These are phyloP conservation scores for Tremellales sp. DNA, from an alignment of 1,284 basidiomycete species.

Conservation along the genomic window DNA sequence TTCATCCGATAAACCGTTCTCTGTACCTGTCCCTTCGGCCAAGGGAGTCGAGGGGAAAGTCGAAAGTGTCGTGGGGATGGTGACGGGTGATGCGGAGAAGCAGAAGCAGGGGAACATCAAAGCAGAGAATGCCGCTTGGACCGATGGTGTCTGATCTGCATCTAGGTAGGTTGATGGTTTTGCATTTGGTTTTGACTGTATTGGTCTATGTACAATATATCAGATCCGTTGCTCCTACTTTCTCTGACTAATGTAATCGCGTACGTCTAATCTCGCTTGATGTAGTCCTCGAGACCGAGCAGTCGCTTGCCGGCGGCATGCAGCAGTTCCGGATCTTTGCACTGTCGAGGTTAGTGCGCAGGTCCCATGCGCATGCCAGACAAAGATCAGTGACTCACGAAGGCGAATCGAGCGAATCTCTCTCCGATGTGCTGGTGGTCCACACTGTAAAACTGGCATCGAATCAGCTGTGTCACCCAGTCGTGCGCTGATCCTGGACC, in stretches of 20 bases:
- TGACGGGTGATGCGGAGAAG: constrained; percentile 37
- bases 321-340: constrained; percentile 83
- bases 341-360: too few relatives aligned
- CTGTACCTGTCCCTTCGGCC: constrained; percentile 24
- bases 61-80: constrained; percentile 43
- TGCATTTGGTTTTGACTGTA: background rate
- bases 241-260: too few relatives aligned
- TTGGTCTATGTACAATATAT: background rate
- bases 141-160: too few relatives aligned
- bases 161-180: too few relatives aligned
- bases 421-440: constrained; percentile 81
- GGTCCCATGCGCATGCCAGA: too few relatives aligned
- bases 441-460: constrained; percentile 84
- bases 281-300: constrained; percentile 66
- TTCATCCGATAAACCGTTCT: constrained; percentile 12
- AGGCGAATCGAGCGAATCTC: constrained; percentile 79
- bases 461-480: background rate
- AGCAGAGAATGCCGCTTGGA: constrained; percentile 46
- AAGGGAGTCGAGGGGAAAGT: constrained; percentile 40
- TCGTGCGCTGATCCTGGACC: constrained; percentile 22
- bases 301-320: constrained; percentile 71
- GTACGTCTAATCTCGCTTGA: too few relatives aligned
- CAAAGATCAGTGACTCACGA: constrained; percentile 50
- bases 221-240: too few relatives aligned
- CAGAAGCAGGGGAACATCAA: constrained; percentile 45